Evolutionary conservation across 345 rosid genomes (phyloP).

Genomic region (Moricandia arvensis): DNA sequence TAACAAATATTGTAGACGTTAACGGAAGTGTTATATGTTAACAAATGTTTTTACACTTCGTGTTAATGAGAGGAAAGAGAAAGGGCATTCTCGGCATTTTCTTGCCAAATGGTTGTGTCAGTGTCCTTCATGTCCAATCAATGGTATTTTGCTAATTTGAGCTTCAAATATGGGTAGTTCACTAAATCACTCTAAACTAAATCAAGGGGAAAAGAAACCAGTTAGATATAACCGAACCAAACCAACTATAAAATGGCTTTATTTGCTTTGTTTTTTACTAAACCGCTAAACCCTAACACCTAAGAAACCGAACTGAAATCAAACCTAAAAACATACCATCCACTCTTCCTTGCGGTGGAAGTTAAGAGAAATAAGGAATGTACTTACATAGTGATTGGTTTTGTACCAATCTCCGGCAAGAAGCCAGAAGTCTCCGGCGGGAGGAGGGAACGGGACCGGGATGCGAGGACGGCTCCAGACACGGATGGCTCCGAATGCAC

Average conservation of each 20-base stretch:
- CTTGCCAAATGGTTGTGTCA: too few species aligned
- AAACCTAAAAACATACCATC: background rate
- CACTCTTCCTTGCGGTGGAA: slow-evolving; percentile 1
- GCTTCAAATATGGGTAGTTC: too few species aligned
- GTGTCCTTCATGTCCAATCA: too few species aligned
- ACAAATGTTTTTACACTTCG: too few species aligned
- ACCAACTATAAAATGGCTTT: background rate
- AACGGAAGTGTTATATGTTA: too few species aligned
- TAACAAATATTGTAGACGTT: too few species aligned
- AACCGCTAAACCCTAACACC: background rate
- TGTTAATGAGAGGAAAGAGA: too few species aligned
- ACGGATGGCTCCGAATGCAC: slow-evolving; percentile 79
- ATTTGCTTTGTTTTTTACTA: background rate
- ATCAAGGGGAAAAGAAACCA: background rate
- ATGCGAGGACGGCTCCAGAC: slow-evolving; percentile 83
- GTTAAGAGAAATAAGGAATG: background rate
- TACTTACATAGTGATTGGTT: slow-evolving; percentile 64
- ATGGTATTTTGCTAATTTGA: too few species aligned
- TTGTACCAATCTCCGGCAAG: slow-evolving; percentile 94
- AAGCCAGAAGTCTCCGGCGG: slow-evolving; percentile 63
- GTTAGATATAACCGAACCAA: background rate
- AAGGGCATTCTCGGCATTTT: too few species aligned
- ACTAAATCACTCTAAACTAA: too few species aligned
- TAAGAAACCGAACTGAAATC: background rate
- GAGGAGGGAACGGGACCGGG: slow-evolving; percentile 80